These are phyloP conservation scores for Luffa acutangula DNA, from an alignment of 306 rosid genomes.

Conservation along the genomic window DNA sequence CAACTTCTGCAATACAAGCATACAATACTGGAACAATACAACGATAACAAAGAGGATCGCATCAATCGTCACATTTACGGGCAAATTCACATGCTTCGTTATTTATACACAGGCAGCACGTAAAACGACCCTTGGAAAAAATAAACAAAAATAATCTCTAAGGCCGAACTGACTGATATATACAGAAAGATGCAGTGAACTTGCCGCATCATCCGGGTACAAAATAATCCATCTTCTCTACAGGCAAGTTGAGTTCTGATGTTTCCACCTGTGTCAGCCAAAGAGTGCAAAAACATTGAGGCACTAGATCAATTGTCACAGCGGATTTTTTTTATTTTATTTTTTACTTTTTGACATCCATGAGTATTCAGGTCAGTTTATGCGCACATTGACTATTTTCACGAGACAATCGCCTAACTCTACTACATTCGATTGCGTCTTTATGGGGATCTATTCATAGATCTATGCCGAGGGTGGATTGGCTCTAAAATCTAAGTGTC, in stretches of 20 bases:
- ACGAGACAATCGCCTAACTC: not conserved
- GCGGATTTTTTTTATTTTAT: too few species aligned
- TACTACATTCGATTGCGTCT: not conserved
- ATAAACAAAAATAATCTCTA: not conserved
- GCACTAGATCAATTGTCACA: not conserved
- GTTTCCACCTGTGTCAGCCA: conserved; percentile 51
- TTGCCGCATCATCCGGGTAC: conserved; percentile 58
- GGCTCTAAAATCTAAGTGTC: not conserved
- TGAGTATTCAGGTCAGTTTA: too few species aligned
- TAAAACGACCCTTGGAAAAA: not conserved
- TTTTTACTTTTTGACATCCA: too few species aligned
- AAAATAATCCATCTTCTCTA: conserved; percentile 88
- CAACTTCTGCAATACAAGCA: not conserved
- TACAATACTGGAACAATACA: not conserved
- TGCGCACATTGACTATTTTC: not conserved
- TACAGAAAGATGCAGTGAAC: not conserved
- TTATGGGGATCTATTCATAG: too few species aligned
- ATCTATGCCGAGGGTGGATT: too few species aligned
- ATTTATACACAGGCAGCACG: not conserved
- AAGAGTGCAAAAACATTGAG: not conserved
- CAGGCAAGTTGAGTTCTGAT: conserved; percentile 74
- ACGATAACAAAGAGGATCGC: not conserved
- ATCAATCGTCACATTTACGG: not conserved
- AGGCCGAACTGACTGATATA: not conserved
- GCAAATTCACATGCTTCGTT: not conserved